Percentiles rank a stretch among this genome's conserved stretches.
Conservation (phyloP, 345 rosid genomes). For the Leavenworthia alabamica region DNA sequence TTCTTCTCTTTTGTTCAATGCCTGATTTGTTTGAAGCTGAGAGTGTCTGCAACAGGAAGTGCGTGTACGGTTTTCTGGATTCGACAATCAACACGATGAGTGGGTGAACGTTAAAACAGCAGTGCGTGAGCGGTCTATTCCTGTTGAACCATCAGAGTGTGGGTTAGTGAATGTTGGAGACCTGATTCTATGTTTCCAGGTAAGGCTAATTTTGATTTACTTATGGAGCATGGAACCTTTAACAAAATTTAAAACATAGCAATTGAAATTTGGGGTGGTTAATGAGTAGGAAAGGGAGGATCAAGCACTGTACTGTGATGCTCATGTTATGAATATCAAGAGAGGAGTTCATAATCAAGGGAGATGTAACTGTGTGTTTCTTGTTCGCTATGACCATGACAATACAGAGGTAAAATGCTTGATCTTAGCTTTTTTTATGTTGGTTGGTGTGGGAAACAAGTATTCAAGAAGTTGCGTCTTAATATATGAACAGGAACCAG, state of each 20-base stretch:
- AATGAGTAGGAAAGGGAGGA: slow-evolving; percentile 48
- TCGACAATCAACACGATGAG: slow-evolving; percentile 58
- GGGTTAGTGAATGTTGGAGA: slow-evolving; percentile 53
- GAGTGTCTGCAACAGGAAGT: slow-evolving; percentile 54
- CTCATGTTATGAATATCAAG: slow-evolving; percentile 47
- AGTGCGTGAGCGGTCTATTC: slow-evolving; percentile 74
- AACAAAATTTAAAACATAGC: not conserved
- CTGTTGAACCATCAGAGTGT: slow-evolving; percentile 78
- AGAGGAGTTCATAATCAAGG: slow-evolving; percentile 44
- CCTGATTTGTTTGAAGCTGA: slow-evolving; percentile 7
- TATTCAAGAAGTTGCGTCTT: slow-evolving; percentile 4
- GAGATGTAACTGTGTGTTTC: slow-evolving; percentile 52
- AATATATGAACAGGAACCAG: slow-evolving; percentile 18
- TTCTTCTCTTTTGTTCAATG: slow-evolving; percentile 10
- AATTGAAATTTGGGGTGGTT: not conserved
- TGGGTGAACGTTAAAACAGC: slow-evolving; percentile 64
- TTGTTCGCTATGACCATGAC: slow-evolving; percentile 52
- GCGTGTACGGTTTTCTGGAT: slow-evolving; percentile 77
- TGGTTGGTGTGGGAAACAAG: not conserved
- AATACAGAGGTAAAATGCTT: slow-evolving; percentile 39
- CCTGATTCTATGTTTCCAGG: slow-evolving; percentile 74
- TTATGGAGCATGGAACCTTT: not conserved
- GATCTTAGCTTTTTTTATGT: not conserved
- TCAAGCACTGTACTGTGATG: slow-evolving; percentile 61
- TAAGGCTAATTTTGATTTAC: slow-evolving; percentile 17